These are phyloP conservation scores for Nitzschia sp. DNA, from an alignment of 108 stramenopile genomes.

Conservation along the genomic window DNA sequence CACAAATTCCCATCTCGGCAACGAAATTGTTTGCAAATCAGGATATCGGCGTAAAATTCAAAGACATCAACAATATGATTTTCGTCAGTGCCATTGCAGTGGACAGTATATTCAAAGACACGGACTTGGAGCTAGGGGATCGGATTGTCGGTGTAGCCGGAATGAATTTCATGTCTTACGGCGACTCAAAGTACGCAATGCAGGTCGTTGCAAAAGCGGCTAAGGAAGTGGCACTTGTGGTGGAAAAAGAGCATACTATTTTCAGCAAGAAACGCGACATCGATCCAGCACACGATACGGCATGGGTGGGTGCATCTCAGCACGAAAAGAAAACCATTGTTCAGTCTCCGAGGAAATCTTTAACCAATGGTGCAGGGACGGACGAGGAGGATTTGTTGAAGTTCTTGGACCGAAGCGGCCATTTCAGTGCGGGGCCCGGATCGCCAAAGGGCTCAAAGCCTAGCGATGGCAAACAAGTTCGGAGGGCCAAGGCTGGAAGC, in stretches of 20 bases:
- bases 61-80: constrained; percentile 11
- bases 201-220: background rate
- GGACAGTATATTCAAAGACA: constrained; percentile 24
- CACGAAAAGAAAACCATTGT: constrained; percentile 7
- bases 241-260: constrained; percentile 17
- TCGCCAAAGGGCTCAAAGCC: background rate
- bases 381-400: background rate
- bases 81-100: constrained; percentile 26
- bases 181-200: background rate
- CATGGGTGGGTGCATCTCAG: background rate
- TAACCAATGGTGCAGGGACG: background rate
- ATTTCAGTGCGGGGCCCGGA: no score
- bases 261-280: background rate
- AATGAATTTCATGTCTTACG: constrained; percentile 23
- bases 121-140: constrained; percentile 21
- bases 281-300: constrained; percentile 9
- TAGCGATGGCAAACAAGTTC: background rate
- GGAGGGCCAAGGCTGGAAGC: background rate
- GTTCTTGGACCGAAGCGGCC: constrained; percentile 4
- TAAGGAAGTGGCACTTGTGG: constrained; percentile 18
- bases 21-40: constrained; percentile 18
- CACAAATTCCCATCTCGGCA: constrained; percentile 6
- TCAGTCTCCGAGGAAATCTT: background rate
- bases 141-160: constrained; percentile 7
- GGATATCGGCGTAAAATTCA: constrained; percentile 11